phyloP scores from a whole-genome alignment of 306 rosid species.

The Pyrus bretschneideri region DNA sequence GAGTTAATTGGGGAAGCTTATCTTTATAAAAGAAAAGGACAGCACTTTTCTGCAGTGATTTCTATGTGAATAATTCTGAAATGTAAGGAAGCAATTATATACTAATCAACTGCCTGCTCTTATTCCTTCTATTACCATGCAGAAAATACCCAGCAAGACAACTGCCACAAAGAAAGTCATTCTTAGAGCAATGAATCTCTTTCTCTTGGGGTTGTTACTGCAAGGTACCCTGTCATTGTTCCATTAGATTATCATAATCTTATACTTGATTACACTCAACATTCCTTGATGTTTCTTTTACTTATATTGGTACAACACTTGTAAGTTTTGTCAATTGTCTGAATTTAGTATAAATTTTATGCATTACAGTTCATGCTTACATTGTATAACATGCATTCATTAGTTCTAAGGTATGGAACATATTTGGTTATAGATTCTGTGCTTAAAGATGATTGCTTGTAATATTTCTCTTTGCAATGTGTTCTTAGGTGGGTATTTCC shows the following conservation, averaged over 20 bases:
- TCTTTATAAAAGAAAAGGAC: neutral
- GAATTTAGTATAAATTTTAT: conserved; percentile 10
- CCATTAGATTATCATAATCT: conserved; percentile 5
- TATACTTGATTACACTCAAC: neutral
- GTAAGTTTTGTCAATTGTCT: neutral
- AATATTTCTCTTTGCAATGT: conserved; percentile 26
- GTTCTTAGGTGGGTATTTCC: conserved; percentile 71
- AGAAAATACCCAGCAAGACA: conserved; percentile 58
- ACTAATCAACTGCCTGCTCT: neutral
- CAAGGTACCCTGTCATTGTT: conserved; percentile 40
- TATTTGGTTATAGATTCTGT: neutral
- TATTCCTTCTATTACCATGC: conserved; percentile 16
- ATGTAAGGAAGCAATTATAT: neutral
- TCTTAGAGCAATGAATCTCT: conserved; percentile 53
- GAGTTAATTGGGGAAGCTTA: neutral
- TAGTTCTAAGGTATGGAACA: neutral
- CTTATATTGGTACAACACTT: neutral
- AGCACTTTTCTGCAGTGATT: neutral
- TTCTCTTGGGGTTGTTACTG: conserved; percentile 56
- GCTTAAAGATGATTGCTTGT: conserved; percentile 2
- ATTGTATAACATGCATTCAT: neutral
- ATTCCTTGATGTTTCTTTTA: conserved; percentile 1
- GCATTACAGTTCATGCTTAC: neutral
- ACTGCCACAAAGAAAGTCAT: conserved; percentile 51
- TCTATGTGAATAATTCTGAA: neutral